Percentiles rank a stretch among this genome's conserved stretches.
Evolutionary conservation across 75 land plant genomes (phyloP).

Genomic region (Adiantum capillusveneris): DNA sequence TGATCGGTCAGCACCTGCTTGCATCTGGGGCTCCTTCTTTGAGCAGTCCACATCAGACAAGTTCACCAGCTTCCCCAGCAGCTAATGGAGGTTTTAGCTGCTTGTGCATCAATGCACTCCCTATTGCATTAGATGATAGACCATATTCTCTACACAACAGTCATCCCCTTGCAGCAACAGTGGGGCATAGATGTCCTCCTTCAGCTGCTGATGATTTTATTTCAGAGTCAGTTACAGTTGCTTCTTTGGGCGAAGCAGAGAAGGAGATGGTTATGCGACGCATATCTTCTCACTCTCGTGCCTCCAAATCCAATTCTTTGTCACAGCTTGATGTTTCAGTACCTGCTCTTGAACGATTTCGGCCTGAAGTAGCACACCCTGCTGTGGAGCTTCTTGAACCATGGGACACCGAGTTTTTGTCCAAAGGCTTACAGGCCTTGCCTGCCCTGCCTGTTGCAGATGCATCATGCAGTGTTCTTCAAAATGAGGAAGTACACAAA

Average conservation of each 20-base stretch:
- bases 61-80: neutral
- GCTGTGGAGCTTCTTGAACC: neutral
- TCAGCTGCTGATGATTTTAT: neutral
- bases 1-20: neutral
- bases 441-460: neutral
- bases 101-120: neutral
- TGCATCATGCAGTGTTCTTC: neutral
- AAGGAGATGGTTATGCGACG: neutral
- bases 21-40: neutral
- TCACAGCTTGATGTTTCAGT: slow-evolving; percentile 1
- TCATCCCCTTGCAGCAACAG: neutral
- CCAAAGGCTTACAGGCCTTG: neutral
- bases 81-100: neutral
- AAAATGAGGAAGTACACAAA: neutral
- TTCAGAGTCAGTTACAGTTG: neutral
- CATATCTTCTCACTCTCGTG: neutral
- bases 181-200: neutral
- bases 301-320: neutral
- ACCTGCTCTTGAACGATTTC: neutral
- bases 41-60: neutral
- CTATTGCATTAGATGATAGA: neutral
- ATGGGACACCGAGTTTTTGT: neutral
- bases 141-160: neutral
- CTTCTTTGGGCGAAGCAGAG: neutral
- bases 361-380: neutral